These are phyloP conservation scores for Cutaneotrichosporon dermatis DNA, from an alignment of 1,284 basidiomycete species.

Conservation along the genomic window DNA sequence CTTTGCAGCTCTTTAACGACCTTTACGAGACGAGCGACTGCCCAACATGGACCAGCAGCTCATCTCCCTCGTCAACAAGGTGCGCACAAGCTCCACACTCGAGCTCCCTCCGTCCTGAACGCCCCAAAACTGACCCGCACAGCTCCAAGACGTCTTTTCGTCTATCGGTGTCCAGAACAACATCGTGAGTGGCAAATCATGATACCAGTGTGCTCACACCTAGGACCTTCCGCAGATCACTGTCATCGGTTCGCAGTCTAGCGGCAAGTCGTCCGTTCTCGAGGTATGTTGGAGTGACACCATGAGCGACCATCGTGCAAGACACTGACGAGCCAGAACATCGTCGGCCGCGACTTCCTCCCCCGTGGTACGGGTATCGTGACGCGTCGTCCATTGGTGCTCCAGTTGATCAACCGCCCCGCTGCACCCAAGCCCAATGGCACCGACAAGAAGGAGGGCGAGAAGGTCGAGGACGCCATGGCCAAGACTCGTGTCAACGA, in stretches of 20 bases:
- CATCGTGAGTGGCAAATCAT: conserved; percentile 35
- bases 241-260: conserved; percentile 55
- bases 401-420: conserved; percentile 88
- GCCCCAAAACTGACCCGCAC: background rate
- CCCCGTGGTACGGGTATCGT: conserved; percentile 66
- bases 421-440: conserved; percentile 56
- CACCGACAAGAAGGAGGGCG: conserved; percentile 19
- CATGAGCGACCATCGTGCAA: too few species aligned
- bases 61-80: conserved; percentile 51
- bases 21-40: conserved; percentile 1
- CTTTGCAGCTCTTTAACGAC: conserved; percentile 4
- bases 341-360: conserved; percentile 93
- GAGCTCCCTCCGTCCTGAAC: too few species aligned
- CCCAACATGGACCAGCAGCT: conserved; percentile 49
- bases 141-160: conserved; percentile 56
- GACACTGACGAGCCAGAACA: conserved; percentile 61
- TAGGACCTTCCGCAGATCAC: conserved; percentile 57
- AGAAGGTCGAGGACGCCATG: conserved; percentile 32
- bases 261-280: conserved; percentile 55
- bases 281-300: conserved; percentile 41
- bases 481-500: conserved; percentile 50
- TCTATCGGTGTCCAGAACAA: conserved; percentile 51
- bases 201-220: background rate
- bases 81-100: conserved; percentile 7
- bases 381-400: conserved; percentile 85